Base-by-base conservation (phyloP, 768 basidiomycete species). In the Suillus brevipes region DNA sequence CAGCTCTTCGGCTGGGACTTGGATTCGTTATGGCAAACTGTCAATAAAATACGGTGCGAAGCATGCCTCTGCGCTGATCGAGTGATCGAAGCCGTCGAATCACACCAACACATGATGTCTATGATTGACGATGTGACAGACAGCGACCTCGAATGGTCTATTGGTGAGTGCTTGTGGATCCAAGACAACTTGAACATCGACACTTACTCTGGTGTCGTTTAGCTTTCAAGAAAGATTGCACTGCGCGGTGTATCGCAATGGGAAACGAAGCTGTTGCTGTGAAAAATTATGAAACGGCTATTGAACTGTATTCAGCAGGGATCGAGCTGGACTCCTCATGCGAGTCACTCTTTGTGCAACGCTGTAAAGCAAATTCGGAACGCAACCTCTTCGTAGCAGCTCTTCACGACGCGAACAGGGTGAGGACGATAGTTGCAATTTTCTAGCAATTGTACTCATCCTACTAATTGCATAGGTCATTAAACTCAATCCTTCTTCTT, bases 1-100 rank as follows among this genome's bases (percentile, higher is more conserved):
- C 50, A 53, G 52, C 52, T 53, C 52, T 53, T 53, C 52, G 52
- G 28, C 28, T 53, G 52, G 52, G 28, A 53, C 18, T 31, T 53
- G 18, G 9, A 53, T 10, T 20, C 18, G 16, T 53, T 16, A 10
- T 31, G 52, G 52, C 52, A 53, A 53, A 53, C 16, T 28, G 18
- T 53, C 28, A 53, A 53, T 28, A 8, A 31, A 31, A 31, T 18
- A 31, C 52, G 52, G 52, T 53, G 52, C 28, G 16, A 31, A 18
- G 28, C 52, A 53, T 53, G 28, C 28, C 28, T 53, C 16, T 3
- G 31, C 5, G 52, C 52, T 18, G 52, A 53, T 53, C 52, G 52
- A 31, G 52, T 53, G 28, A 53, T 53, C 18, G 25, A 53, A 53
- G 52, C 52, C 2, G 5, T 53, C 53, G 31, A 55, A 34, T 55